Evolutionary conservation across 257 asterid species (phyloP).

Genomic region (Echites panduratus): DNA sequence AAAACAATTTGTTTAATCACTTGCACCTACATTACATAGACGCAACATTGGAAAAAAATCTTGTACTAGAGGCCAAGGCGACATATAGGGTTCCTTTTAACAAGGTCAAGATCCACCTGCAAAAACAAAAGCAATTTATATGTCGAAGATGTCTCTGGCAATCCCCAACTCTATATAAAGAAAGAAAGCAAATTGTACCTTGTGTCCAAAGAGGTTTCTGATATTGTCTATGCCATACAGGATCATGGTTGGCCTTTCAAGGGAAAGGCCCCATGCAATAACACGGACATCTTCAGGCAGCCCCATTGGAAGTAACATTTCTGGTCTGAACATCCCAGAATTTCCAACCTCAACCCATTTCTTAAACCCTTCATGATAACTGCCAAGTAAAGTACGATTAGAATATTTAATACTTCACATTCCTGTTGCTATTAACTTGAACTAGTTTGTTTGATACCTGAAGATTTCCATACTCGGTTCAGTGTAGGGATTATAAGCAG

Average conservation of each 20-base stretch:
- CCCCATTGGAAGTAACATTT: slow-evolving; percentile 97
- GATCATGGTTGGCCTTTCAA: slow-evolving; percentile 97
- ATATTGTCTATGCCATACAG: slow-evolving; percentile 86
- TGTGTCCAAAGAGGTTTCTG: slow-evolving; percentile 94
- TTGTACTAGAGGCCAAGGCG: slow-evolving; percentile 49
- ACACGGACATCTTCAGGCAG: slow-evolving; percentile 94
- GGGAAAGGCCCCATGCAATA: slow-evolving; percentile 99
- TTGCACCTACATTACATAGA: no score
- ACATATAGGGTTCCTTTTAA: slow-evolving; percentile 74
- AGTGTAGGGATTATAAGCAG: slow-evolving; percentile 95
- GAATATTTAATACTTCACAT: not conserved
- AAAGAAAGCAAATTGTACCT: slow-evolving; percentile 40
- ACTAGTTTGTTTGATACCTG: slow-evolving; percentile 43
- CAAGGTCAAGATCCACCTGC: slow-evolving; percentile 89
- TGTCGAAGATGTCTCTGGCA: not conserved
- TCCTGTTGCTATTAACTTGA: not conserved
- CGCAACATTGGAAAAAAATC: not conserved
- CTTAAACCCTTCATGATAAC: slow-evolving; percentile 90
- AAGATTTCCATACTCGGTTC: slow-evolving; percentile 99
- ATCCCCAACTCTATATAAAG: not conserved
- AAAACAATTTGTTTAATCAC: not conserved
- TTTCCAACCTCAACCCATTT: slow-evolving; percentile 98
- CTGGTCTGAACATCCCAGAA: slow-evolving; percentile 99
- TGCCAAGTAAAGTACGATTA: slow-evolving; percentile 19
- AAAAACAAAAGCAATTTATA: slow-evolving; percentile 14